Percentiles rank a stretch among this genome's conserved stretches.
These are phyloP conservation scores for Plasmodium berghei DNA, from an alignment of 169 alveolate genomes.

Conservation along the genomic window DNA sequence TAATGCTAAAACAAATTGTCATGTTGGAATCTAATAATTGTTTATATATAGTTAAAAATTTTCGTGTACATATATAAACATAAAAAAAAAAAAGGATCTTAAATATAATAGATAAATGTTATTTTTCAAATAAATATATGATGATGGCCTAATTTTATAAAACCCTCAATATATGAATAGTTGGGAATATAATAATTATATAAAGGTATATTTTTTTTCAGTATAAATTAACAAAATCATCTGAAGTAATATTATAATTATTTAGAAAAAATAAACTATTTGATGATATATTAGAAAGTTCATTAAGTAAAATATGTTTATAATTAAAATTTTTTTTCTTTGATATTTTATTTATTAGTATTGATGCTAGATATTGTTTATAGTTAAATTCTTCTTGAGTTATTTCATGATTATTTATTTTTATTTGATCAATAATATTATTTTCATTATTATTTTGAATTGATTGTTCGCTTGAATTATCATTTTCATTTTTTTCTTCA, in stretches of 20 bases:
- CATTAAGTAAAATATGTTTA: neutral
- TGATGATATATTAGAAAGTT: slow-evolving; percentile 27
- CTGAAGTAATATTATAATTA: slow-evolving; percentile 35
- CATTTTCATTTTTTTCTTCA: neutral
- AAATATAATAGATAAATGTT: too few relatives aligned
- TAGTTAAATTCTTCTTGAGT: slow-evolving; percentile 13
- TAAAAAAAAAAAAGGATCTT: too few relatives aligned
- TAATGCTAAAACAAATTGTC: too few relatives aligned
- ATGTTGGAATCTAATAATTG: too few relatives aligned
- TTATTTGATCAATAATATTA: too few relatives aligned
- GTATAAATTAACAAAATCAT: slow-evolving; percentile 4
- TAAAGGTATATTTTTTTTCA: neutral
- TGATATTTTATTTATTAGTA: slow-evolving; percentile 5
- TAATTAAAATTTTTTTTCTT: neutral
- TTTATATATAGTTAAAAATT: too few relatives aligned
- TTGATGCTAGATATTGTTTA: slow-evolving; percentile 17
- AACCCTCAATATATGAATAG: too few relatives aligned
- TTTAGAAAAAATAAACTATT: slow-evolving; percentile 28
- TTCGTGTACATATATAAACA: too few relatives aligned
- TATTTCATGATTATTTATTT: neutral
- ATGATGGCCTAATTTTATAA: too few relatives aligned
- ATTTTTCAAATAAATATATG: too few relatives aligned
- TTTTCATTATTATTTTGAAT: neutral
- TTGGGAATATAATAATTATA: too few relatives aligned
- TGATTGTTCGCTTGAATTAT: neutral